Base-by-base conservation (phyloP, 768 basidiomycete species). In the Tricholoma furcatifolium region DNA sequence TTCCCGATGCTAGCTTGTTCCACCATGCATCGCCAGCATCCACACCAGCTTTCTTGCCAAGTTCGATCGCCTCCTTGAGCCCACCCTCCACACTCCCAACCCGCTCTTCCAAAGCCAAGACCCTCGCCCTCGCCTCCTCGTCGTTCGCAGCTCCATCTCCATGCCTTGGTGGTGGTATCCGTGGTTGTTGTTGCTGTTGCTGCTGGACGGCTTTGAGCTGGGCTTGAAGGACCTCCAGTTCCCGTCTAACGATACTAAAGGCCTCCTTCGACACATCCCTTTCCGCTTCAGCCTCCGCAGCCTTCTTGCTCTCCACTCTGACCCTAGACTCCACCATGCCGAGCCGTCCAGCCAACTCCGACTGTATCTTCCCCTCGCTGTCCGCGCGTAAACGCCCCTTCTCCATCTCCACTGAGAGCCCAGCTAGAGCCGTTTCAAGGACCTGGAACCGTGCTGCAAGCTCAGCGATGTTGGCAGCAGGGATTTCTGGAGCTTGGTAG, bases 21-120 rank as follows among this genome's bases (percentile, higher is more conserved):
- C 86, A 88, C 88, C 88, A 90, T 4, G 80, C 78, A n/a, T 76
- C 66, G 11, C 70, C 75, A 31, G 70, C 63, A n/a, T 45, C 54
- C 20, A 71, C 69, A 3, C 69, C 62, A 3, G 70, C 65, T 42
- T 67, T 74, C 70, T 81, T 87, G 10, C 83, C 77, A 3, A 82
- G 59, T 46, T 91, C 89, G n/a, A 91, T 60, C 0, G 87, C 86
- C 50, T 91, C 88, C 66, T 82, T 82, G 44, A 88, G 77, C 2
- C 77, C 79, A 27, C 82, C 79, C 65, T 89, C 87, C 17, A 88
- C 73, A 30, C 64, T 65, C 0, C 76, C 81, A 14, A 92, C 55
- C 6, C 84, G 79, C 42, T 86, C 82, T 62, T 91, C 88, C 27
- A 92, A 63, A 0, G 72, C 65, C 53, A 69, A 75, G 44, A 90